Evolutionary conservation across 805 yeast genomes (phyloP).

Genomic region (Hemisphaericaspora nanyangensis): DNA sequence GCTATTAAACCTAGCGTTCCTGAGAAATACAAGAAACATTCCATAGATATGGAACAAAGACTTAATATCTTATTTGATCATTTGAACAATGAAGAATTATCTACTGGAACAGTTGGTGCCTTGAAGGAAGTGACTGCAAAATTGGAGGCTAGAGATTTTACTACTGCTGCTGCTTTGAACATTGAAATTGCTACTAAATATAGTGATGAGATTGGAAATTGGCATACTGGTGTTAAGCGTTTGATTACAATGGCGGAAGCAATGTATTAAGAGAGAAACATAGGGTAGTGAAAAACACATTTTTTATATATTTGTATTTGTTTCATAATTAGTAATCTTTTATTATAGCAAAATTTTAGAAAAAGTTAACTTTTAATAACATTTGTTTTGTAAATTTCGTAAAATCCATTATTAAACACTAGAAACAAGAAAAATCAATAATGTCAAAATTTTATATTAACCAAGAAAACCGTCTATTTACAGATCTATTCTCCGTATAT

Average conservation of each 20-base stretch:
- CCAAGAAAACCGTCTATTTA: no score
- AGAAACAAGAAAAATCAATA: background rate
- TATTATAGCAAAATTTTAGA: no score
- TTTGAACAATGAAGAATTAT: slow-evolving; percentile 67
- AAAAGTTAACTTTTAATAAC: no score
- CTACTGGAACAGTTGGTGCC: slow-evolving; percentile 50
- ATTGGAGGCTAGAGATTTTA: slow-evolving; percentile 52
- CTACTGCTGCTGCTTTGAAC: slow-evolving; percentile 54
- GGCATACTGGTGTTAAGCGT: slow-evolving; percentile 91
- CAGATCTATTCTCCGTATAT: slow-evolving; percentile 7
- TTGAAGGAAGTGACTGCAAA: slow-evolving; percentile 50
- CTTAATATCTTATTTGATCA: slow-evolving; percentile 71
- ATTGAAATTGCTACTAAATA: slow-evolving; percentile 59
- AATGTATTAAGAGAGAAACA: no score
- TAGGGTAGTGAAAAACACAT: no score
- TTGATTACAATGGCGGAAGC: slow-evolving; percentile 69
- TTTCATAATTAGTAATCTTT: no score
- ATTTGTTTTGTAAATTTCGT: no score
- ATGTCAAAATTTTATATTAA: no score
- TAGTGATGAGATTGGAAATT: slow-evolving; percentile 76
- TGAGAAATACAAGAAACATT: slow-evolving; percentile 66
- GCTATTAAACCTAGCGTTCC: slow-evolving; percentile 73
- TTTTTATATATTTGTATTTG: background rate
- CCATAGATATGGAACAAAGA: slow-evolving; percentile 79
- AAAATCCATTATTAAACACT: no score